These are phyloP conservation scores for Eruca vesicaria DNA, from an alignment of 441 rosid genomes.

Conservation along the genomic window DNA sequence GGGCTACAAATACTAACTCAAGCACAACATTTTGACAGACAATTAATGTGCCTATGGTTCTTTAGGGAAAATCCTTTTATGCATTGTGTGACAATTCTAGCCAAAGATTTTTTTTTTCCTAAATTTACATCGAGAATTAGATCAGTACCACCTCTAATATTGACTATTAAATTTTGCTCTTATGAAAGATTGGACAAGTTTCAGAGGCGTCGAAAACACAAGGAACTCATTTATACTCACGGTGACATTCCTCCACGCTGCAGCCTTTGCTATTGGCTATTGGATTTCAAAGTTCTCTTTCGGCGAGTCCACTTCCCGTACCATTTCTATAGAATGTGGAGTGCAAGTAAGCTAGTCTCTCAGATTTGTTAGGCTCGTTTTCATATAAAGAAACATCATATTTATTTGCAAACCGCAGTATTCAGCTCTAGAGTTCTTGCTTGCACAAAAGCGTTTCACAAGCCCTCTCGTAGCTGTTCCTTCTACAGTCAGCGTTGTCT, in stretches of 20 bases:
- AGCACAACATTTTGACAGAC: no score
- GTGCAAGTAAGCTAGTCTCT: slow-evolving; percentile 86
- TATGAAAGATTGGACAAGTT: slow-evolving; percentile 85
- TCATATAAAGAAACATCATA: background rate
- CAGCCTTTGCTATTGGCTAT: slow-evolving; percentile 89
- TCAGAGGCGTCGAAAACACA: slow-evolving; percentile 83
- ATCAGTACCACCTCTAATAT: slow-evolving; percentile 64
- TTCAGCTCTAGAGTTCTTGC: slow-evolving; percentile 92
- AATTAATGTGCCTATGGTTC: background rate
- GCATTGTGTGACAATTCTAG: slow-evolving; percentile 54
- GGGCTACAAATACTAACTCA: no score
- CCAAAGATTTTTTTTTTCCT: slow-evolving; percentile 92
- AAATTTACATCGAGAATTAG: slow-evolving; percentile 78
- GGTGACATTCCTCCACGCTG: slow-evolving; percentile 76
- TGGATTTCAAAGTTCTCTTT: slow-evolving; percentile 79
- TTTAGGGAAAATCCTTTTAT: background rate
- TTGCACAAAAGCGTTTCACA: slow-evolving; percentile 88
- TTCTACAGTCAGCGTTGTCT: slow-evolving; percentile 95
- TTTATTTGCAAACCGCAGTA: slow-evolving; percentile 46
- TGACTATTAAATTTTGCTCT: background rate
- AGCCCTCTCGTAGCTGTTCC: slow-evolving; percentile 97
- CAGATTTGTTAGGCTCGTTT: no score
- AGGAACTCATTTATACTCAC: slow-evolving; percentile 86
- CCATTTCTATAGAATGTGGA: slow-evolving; percentile 97
- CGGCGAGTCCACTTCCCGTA: slow-evolving; percentile 95